phyloP scores from a whole-genome alignment of 306 rosid species.

The Lablab purpureus region DNA sequence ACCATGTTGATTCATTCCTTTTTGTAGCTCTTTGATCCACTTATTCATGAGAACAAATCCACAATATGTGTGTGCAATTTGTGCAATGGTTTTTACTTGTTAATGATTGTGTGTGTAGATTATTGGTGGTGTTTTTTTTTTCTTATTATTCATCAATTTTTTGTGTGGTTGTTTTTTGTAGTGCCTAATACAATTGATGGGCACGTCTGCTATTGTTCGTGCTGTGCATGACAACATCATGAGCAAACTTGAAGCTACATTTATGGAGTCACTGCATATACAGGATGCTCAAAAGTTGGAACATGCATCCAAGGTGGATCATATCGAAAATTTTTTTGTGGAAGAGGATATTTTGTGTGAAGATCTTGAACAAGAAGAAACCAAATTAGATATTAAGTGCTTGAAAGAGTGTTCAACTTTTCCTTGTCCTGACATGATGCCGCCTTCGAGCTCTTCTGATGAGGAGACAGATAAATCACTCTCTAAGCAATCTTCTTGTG shows the following conservation, averaged over 20 bases:
- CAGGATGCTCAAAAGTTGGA: constrained; percentile 50
- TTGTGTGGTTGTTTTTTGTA: constrained; percentile 38
- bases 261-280: constrained; percentile 54
- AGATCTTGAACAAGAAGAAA: constrained; percentile 25
- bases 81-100: constrained; percentile 9
- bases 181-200: constrained; percentile 65
- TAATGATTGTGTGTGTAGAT: neutral
- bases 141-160: constrained; percentile 1
- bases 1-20: neutral
- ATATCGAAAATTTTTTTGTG: constrained; percentile 8
- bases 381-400: constrained; percentile 38
- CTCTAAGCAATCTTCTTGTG: constrained; percentile 48
- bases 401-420: constrained; percentile 54
- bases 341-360: constrained; percentile 30
- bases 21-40: neutral
- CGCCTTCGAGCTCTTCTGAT: constrained; percentile 46
- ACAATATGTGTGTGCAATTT: neutral
- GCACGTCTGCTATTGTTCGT: constrained; percentile 47
- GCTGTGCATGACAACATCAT: constrained; percentile 37
- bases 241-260: constrained; percentile 53
- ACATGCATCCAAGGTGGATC: constrained; percentile 36
- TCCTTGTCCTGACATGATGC: constrained; percentile 48
- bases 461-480: constrained; percentile 48
- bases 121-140: neutral
- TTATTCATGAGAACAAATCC: neutral